Conservation (phyloP, 2,329 filamentous ascomycete genomes). For the Bipolaris gigantea region DNA sequence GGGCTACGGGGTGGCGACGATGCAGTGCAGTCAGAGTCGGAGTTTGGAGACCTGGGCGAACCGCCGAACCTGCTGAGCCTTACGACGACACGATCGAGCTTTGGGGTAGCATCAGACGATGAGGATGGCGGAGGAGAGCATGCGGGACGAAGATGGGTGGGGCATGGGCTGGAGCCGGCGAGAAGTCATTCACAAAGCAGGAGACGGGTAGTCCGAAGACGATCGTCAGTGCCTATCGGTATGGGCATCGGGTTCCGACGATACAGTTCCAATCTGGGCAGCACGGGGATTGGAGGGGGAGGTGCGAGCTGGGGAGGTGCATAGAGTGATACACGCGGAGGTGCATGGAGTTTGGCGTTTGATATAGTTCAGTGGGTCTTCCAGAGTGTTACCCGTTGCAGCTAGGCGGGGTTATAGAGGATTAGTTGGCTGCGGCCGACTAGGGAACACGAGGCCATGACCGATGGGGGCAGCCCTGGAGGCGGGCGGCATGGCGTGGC, state of each 20-base stretch:
- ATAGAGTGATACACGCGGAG: neutral
- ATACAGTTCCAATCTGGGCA: slow-evolving; percentile 51
- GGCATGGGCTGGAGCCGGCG: slow-evolving; percentile 15
- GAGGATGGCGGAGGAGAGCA: slow-evolving; percentile 19
- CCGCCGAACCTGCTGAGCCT: slow-evolving; percentile 40
- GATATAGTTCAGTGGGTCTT: neutral
- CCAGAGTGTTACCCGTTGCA: neutral
- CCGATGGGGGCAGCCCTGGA: neutral
- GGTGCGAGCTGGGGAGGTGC: slow-evolving; percentile 41
- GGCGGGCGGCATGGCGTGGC: neutral
- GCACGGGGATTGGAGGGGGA: slow-evolving; percentile 39
- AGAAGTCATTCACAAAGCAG: slow-evolving; percentile 39
- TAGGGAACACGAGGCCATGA: neutral
- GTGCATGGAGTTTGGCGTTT: neutral
- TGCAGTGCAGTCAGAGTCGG: slow-evolving; percentile 37
- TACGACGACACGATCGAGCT: slow-evolving; percentile 35
- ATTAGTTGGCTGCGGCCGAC: neutral
- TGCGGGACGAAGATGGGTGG: slow-evolving; percentile 16
- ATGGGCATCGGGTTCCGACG: slow-evolving; percentile 51
- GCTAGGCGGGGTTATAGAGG: neutral
- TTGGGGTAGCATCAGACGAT: slow-evolving; percentile 28
- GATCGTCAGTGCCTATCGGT: slow-evolving; percentile 50
- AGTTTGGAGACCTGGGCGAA: slow-evolving; percentile 41
- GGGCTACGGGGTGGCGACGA: slow-evolving; percentile 14
- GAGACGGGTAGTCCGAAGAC: slow-evolving; percentile 39